Evolutionary conservation across 208 protist genomes (phyloP), one percentile per base, ranked within the genome.

Genomic region (Herpetomonas samuelpessoai): DNA sequence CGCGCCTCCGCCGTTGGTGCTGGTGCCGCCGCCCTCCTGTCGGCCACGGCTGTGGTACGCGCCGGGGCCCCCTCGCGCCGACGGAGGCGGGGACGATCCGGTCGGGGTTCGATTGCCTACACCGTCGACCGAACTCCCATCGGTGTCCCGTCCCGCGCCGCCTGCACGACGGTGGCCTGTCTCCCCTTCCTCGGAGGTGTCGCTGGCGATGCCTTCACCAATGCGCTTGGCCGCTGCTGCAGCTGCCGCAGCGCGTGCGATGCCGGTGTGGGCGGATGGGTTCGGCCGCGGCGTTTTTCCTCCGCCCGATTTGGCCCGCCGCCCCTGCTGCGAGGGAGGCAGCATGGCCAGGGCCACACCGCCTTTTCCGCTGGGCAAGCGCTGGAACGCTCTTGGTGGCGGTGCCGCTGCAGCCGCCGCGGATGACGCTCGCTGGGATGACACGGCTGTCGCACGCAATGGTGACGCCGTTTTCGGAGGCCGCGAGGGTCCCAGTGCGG

Each of bases 341-440:
- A 41, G 35, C 35, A 41, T 41, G 35, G 9, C 35, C 9, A 41
- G 9, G 6, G 35, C 6, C 35, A 41, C 9, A 14, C 35, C 14
- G 35, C 35, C 14, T 14, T 41, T 41, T 14, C 35, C 35, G 14
- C 9, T 14, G 9, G 35, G 35, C 35, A 6, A 14, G 35, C 35
- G 35, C 35, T 41, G 35, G 35, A 41, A 14, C 9, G 9, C 35
- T 41, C 26, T 61, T 26, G 55, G 48, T 44, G 44, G 22, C 46
- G 24, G 41, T 29, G 29, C 18, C 28, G 57, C 22, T 25, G 6
- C 39, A 56, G 48, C 9, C 35, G 38, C 35, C 27, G 58, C 30
- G 16, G 24, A n/a, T 22, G 1, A 31, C 48, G 22, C 21, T 19
- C 18, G 29, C 48, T 41, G 35, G 35, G 9, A 41, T 18, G 35